Conservation (phyloP, 208 protist genomes). For the Strigomonas galati region DNA sequence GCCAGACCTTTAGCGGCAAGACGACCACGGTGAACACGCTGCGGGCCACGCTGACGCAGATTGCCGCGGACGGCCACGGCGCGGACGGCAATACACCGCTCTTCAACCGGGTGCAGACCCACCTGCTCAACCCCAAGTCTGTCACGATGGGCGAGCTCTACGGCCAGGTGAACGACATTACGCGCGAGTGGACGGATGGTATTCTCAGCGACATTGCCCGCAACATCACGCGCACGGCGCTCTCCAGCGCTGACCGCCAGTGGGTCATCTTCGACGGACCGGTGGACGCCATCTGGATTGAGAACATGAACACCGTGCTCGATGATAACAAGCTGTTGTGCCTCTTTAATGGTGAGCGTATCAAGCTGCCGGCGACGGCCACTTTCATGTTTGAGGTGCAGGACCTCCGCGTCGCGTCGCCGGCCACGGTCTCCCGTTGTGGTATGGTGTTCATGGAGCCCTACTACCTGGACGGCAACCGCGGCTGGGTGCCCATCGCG, state of each 20-base stretch:
- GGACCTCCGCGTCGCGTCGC: slow-evolving; percentile 96
- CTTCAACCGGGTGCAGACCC: slow-evolving; percentile 78
- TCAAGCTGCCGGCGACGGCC: slow-evolving; percentile 92
- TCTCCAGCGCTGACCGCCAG: slow-evolving; percentile 76
- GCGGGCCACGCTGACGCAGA: slow-evolving; percentile 68
- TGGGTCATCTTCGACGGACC: slow-evolving; percentile 99
- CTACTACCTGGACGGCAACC: slow-evolving; percentile 85
- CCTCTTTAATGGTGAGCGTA: slow-evolving; percentile 96
- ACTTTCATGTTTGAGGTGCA: slow-evolving; percentile 99
- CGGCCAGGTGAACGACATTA: slow-evolving; percentile 95
- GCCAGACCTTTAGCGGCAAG: slow-evolving; percentile 95
- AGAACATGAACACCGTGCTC: slow-evolving; percentile 99
- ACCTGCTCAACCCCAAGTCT: slow-evolving; percentile 95
- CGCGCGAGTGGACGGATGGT: slow-evolving; percentile 96
- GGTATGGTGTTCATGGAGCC: slow-evolving; percentile 98
- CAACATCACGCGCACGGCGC: slow-evolving; percentile 69
- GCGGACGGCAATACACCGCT: slow-evolving; percentile 57
- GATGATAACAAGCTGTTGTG: slow-evolving; percentile 99
- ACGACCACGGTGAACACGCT: slow-evolving; percentile 82
- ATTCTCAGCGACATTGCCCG: slow-evolving; percentile 94
- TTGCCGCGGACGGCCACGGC: slow-evolving; percentile 76
- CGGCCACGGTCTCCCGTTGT: slow-evolving; percentile 98
- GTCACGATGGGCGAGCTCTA: slow-evolving; percentile 97
- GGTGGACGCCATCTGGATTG: slow-evolving; percentile 99
- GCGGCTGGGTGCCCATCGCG: slow-evolving; percentile 88